Evolutionary conservation across 371 early-diverging fungal genomes (phyloP).

Genomic region (Haplosporangium sp.): DNA sequence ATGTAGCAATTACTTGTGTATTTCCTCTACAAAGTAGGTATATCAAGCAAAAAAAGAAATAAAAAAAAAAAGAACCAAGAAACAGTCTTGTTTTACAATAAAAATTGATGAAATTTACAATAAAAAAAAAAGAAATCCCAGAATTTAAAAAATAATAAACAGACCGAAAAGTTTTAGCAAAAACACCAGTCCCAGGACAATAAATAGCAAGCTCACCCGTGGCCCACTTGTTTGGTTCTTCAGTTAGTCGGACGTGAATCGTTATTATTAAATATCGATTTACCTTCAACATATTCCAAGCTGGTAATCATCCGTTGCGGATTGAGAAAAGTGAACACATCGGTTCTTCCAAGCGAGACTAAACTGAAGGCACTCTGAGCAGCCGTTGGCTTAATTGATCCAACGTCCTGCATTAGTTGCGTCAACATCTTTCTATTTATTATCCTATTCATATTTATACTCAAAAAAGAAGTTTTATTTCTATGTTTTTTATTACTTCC

Average conservation of each 20-base stretch:
- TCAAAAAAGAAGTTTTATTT: not conserved
- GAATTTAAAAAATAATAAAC: no score
- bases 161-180: not conserved
- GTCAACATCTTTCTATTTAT: slow-evolving; percentile 31
- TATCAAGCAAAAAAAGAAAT: no score
- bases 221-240: slow-evolving; percentile 16
- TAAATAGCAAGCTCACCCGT: slow-evolving; percentile 5
- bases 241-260: slow-evolving; percentile 59
- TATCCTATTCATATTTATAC: not conserved
- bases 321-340: slow-evolving; percentile 34
- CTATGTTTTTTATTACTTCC: not conserved
- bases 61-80: no score
- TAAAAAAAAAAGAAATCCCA: no score
- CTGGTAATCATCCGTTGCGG: slow-evolving; percentile 58
- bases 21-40: no score
- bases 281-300: slow-evolving; percentile 56
- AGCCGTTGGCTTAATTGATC: slow-evolving; percentile 31
- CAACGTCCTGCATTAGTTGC: slow-evolving; percentile 52
- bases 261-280: slow-evolving; percentile 49
- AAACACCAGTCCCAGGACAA: not conserved
- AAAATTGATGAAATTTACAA: no score
- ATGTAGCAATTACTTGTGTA: no score
- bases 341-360: slow-evolving; percentile 56
- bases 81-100: no score
- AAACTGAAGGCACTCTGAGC: slow-evolving; percentile 57